phyloP scores from a whole-genome alignment of 352 stramenopile species.

The Vaucheria bursata region DNA sequence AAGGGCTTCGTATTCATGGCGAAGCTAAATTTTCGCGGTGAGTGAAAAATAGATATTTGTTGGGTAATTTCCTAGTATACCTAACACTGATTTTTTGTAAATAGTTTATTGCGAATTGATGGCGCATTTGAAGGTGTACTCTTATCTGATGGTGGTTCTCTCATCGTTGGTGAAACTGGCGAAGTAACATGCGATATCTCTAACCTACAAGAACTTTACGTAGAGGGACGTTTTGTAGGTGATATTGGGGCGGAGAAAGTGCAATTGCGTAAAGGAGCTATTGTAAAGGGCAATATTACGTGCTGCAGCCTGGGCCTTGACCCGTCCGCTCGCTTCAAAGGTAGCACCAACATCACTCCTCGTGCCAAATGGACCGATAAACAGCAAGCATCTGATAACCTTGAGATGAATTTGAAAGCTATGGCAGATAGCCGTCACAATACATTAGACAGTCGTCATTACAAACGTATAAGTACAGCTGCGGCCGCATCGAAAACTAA shows the following conservation, averaged over 20 bases:
- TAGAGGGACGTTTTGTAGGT: not conserved
- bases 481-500: no score
- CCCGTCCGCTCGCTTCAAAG: not conserved
- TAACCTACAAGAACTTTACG: not conserved
- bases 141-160: not conserved
- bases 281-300: not conserved
- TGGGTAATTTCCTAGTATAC: no score
- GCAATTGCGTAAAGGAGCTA: not conserved
- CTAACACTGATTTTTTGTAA: no score
- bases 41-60: no score
- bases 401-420: no score
- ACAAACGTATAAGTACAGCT: no score
- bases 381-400: not conserved
- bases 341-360: constrained; percentile 8
- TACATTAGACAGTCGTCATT: no score
- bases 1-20: no score
- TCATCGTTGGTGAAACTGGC: not conserved
- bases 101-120: constrained; percentile 3
- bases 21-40: no score
- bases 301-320: not conserved
- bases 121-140: not conserved
- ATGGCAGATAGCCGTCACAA: no score
- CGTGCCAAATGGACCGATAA: not conserved
- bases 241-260: not conserved
- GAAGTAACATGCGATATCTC: not conserved